Evolutionary conservation across 2,329 filamentous ascomycete genomes (phyloP), one percentile per base, ranked within the genome.

Genomic region (Colletotrichum viniferum): DNA sequence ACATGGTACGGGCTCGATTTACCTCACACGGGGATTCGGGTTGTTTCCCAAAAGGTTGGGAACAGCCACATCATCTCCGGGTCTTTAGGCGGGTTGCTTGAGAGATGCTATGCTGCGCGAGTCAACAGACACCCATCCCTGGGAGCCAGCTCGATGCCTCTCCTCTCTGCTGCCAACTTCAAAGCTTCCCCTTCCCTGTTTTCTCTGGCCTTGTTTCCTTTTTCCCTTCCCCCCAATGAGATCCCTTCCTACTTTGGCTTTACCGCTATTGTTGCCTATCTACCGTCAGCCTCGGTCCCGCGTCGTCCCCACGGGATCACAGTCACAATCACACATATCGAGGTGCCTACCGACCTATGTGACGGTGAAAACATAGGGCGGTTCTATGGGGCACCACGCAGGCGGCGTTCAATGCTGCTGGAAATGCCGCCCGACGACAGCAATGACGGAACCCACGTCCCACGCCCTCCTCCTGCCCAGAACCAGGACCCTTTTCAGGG

Each of bases 171-270:
- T 69, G 73, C n/a, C 43, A 68, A 56, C 72, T 34, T 21, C 67
- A 48, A 69, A 24, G 55, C 66, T 32, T 26, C 21, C 32, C n/a
- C 30, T 75, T 75, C 73, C 73, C 69, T 68, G 63, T 73, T 75
- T 75, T 66, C 38, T 28, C 26, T 61, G 18, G 26, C 7, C 26
- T 48, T 48, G 9, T n/a, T 48, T 48, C 38, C 38, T n/a, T 48
- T 48, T 48, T n/a, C 0, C 9, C 9, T 9, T 62, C 34, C 67
- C 21, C 30, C 58, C 43, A 26, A 48, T n/a, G 9, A 68, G 52
- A 68, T 72, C 58, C 65, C 36, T 73, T 64, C 68, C 60, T 61
- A 30, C 24, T 58, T 38, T 24, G 34, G 32, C 56, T 63, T 61
- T 58, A 26, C 60, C 71, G 56, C 70, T 71, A 48, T 48, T 48